Base-by-base conservation (phyloP, 768 basidiomycete species). In the Leucocoprinus leucothites region DNA sequence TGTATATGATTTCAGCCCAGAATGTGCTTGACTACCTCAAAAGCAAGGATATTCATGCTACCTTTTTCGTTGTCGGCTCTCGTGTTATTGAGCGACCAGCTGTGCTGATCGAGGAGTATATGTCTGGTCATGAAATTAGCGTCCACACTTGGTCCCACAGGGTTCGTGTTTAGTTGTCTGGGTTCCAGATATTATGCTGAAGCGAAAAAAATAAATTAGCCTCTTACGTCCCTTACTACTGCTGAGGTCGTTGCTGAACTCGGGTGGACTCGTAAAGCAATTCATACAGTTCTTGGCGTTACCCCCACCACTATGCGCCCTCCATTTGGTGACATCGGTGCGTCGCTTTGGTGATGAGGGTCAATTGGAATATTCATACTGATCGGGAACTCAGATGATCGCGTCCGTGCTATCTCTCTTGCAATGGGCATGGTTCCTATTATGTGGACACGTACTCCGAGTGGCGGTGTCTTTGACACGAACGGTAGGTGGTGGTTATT, bases 101-200 rank as follows among this genome's bases (percentile, higher is more conserved):
- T 13, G 81, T 94, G 56, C 77, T 98, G 16, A 71, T 89, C 48
- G 84, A 90, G 61, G 87, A 91, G 64, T 91, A 89, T 71, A 87
- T 90, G 86, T 53, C 71, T 22, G 87, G 89, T 42, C 84, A 91
- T 65, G 88, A 92, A 67, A 85, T 91, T 63, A 82, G 84, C 58
- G 86, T 93, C 2, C 91, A 94, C 71, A 94, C 93, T 9, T 98
- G 94, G 94, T 90, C 90, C 0, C 94, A 96, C 67, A 81, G 71
- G 53, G 87, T 82, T 55, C 16, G 75, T 64, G 0, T 11, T 48
- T n/a, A 36, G 26, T 31, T 52, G 16, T 16, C 22, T 9, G n/a
- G n/a, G 43, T 18, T 19, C n/a, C 13, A 0, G 41, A 44, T 22
- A 8, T 31, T 14, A 36, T 47, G 34, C 36, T n/a, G 34, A 34